phyloP scores from a whole-genome alignment of 768 basidiomycete species.

The Termitomyces sp. region DNA sequence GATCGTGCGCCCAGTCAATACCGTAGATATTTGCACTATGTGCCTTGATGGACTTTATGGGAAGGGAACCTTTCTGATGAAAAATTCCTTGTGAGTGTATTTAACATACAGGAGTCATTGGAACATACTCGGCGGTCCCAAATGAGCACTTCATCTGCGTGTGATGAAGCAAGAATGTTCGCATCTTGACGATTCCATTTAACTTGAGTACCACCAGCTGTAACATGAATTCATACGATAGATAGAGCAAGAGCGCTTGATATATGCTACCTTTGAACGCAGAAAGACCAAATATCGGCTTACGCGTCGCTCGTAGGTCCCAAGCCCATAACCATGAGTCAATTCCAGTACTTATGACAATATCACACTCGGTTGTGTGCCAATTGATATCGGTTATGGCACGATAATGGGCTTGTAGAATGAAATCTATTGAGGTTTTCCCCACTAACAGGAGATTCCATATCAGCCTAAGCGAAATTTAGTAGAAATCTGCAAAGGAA shows the following conservation, averaged over 20 bases:
- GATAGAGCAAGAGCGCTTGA: neutral
- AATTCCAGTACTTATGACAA: conserved; percentile 85
- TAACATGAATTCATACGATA: neutral
- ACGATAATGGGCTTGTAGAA: conserved; percentile 85
- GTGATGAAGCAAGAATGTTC: conserved; percentile 85
- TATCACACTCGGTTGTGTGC: conserved; percentile 81
- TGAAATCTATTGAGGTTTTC: conserved; percentile 78
- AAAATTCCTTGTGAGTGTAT: neutral
- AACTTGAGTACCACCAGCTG: conserved; percentile 89
- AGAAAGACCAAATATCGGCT: conserved; percentile 69
- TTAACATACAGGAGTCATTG: neutral
- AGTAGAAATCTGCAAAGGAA: neutral
- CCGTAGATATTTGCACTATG: conserved; percentile 95
- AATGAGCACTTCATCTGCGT: conserved; percentile 79
- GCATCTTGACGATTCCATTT: conserved; percentile 93
- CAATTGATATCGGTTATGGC: conserved; percentile 99
- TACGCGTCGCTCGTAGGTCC: conserved; percentile 73
- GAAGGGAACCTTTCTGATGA: conserved; percentile 80
- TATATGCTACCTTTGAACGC: conserved; percentile 35
- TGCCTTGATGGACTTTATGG: conserved; percentile 67
- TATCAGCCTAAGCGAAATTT: conserved; percentile 52
- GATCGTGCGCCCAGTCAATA: conserved; percentile 88
- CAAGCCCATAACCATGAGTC: conserved; percentile 95
- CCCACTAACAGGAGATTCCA: conserved; percentile 84
- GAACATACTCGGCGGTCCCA: conserved; percentile 87